Conservation (phyloP, 495 filamentous ascomycete genomes). For the Jackrogersella minutella region DNA sequence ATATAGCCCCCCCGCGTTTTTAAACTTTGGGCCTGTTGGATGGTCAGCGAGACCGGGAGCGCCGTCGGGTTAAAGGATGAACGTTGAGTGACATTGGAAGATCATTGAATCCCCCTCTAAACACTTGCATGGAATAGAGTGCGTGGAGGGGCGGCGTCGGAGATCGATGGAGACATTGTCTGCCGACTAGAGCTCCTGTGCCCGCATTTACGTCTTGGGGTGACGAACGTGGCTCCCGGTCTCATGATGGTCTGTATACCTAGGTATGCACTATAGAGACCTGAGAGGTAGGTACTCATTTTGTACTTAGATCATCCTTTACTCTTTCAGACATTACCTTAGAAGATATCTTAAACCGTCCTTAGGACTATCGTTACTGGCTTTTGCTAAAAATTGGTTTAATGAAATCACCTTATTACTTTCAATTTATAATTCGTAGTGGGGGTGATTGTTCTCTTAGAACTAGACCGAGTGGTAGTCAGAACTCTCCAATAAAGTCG, state of each 20-base stretch:
- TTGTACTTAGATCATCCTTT: too few relatives aligned
- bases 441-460: background rate
- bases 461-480: background rate
- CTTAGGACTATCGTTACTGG: too few relatives aligned
- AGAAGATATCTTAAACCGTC: too few relatives aligned
- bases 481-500: background rate
- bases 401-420: too few relatives aligned
- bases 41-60: background rate
- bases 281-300: too few relatives aligned
- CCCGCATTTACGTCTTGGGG: background rate
- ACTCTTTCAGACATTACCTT: too few relatives aligned
- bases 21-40: background rate
- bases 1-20: background rate
- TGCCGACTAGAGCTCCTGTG: background rate
- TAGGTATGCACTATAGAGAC: background rate
- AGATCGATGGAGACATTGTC: constrained; percentile 1
- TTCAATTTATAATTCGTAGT: background rate
- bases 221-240: background rate
- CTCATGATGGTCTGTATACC: background rate
- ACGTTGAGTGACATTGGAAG: background rate
- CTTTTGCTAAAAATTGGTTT: too few relatives aligned
- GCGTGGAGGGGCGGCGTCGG: background rate
- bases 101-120: background rate
- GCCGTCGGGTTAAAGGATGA: background rate
- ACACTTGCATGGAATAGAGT: constrained; percentile 1